A percentile compares a stretch with the other conserved stretches of the same genome.
Conservation (phyloP, 371 early-diverging fungal genomes). For the Mucor velutinosus region DNA sequence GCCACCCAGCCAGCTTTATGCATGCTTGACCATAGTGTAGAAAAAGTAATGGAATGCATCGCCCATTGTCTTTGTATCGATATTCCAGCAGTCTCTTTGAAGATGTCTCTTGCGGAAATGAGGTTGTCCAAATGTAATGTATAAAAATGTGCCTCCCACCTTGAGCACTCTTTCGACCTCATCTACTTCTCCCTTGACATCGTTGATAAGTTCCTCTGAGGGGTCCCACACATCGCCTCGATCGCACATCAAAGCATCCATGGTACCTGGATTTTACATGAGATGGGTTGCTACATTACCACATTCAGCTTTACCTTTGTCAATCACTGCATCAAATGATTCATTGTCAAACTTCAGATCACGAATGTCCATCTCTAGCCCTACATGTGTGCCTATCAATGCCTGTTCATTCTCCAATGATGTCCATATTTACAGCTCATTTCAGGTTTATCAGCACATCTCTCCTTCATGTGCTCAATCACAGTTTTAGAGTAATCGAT, state of each 20-base stretch:
- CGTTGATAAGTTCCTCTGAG: slow-evolving; percentile 63
- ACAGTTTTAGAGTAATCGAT: slow-evolving; percentile 82
- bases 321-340: slow-evolving; percentile 78
- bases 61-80: slow-evolving; percentile 66
- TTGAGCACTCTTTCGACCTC: slow-evolving; percentile 79
- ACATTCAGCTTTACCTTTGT: slow-evolving; percentile 63
- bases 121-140: slow-evolving; percentile 91
- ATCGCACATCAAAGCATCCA: slow-evolving; percentile 86
- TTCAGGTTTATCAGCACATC: slow-evolving; percentile 59
- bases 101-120: slow-evolving; percentile 83
- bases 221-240: slow-evolving; percentile 91
- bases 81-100: slow-evolving; percentile 68
- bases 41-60: slow-evolving; percentile 81
- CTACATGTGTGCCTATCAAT: slow-evolving; percentile 22
- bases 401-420: not conserved
- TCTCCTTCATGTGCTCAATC: slow-evolving; percentile 75
- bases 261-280: slow-evolving; percentile 49
- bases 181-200: slow-evolving; percentile 71
- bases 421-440: slow-evolving; percentile 57
- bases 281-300: too few species aligned
- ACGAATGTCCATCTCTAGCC: slow-evolving; percentile 84
- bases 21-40: slow-evolving; percentile 55
- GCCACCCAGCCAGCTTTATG: slow-evolving; percentile 3
- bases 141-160: slow-evolving; percentile 77
- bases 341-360: slow-evolving; percentile 59